Percentiles rank a stretch among this genome's conserved stretches.
These are phyloP conservation scores for Alternaria arborescens DNA, from an alignment of 2,329 filamentous ascomycete species.

Conservation along the genomic window DNA sequence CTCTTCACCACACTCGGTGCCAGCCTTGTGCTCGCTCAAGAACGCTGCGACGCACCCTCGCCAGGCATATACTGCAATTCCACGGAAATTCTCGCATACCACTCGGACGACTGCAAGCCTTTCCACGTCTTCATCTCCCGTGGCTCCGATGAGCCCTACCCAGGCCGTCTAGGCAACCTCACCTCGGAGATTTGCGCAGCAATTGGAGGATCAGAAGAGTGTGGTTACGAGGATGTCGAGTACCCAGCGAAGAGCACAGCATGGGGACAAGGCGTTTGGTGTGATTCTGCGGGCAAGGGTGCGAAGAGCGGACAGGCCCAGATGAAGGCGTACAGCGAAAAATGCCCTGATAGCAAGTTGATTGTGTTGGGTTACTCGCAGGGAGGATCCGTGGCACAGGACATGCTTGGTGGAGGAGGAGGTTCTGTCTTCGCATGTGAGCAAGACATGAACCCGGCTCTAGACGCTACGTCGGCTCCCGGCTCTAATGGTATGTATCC, in stretches of 20 bases:
- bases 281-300: slow-evolving; percentile 35
- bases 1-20: slow-evolving; percentile 20
- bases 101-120: slow-evolving; percentile 32
- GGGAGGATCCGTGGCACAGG: slow-evolving; percentile 36
- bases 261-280: slow-evolving; percentile 37
- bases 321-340: slow-evolving; percentile 34
- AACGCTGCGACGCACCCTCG: slow-evolving; percentile 36
- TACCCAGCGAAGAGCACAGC: slow-evolving; percentile 40
- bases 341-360: slow-evolving; percentile 40
- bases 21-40: slow-evolving; percentile 26
- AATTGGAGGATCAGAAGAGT: slow-evolving; percentile 27
- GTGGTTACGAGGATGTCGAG: slow-evolving; percentile 38
- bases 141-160: slow-evolving; percentile 42
- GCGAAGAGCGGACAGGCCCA: slow-evolving; percentile 35
- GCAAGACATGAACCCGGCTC: slow-evolving; percentile 29
- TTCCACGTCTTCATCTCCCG: slow-evolving; percentile 40
- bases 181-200: slow-evolving; percentile 30
- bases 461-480: slow-evolving; percentile 28
- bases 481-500: slow-evolving; percentile 31
- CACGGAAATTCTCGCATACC: slow-evolving; percentile 32
- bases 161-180: slow-evolving; percentile 37
- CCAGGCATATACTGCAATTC: slow-evolving; percentile 34
- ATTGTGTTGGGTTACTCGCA: slow-evolving; percentile 39
- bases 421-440: slow-evolving; percentile 35
- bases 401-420: slow-evolving; percentile 43